phyloP scores from a whole-genome alignment of 2,329 filamentous ascomycete genomes.

The Cordyceps javanica region DNA sequence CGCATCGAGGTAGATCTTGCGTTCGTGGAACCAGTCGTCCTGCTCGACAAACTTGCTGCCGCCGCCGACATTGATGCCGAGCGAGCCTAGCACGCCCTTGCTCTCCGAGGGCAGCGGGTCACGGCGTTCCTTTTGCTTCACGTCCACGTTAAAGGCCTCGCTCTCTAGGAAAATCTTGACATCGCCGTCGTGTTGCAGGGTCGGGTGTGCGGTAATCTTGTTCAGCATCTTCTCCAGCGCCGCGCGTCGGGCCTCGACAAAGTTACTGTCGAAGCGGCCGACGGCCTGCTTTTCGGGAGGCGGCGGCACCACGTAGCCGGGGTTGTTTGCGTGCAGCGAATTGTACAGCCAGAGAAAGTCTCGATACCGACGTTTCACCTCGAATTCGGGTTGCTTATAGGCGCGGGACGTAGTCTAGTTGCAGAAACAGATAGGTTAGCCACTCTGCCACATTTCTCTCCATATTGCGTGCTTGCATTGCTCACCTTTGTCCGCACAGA shows the following conservation, averaged over 20 bases:
- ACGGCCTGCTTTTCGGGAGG: constrained; percentile 98
- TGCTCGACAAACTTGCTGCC: constrained; percentile 92
- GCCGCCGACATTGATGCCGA: constrained; percentile 72
- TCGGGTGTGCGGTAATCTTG: constrained; percentile 84
- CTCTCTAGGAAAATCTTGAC: constrained; percentile 96
- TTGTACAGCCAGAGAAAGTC: constrained; percentile 99
- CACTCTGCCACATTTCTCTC: not conserved
- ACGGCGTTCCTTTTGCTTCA: constrained; percentile 95
- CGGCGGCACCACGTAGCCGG: constrained; percentile 88
- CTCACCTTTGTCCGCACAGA: constrained; percentile 84
- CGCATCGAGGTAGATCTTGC: constrained; percentile 88
- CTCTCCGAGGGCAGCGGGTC: constrained; percentile 81
- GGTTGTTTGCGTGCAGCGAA: constrained; percentile 87
- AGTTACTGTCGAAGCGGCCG: constrained; percentile 91
- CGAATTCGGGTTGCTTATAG: constrained; percentile 86
- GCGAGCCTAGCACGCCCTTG: constrained; percentile 85
- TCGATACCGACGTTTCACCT: constrained; percentile 87
- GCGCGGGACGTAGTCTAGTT: constrained; percentile 86
- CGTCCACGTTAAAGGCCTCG: constrained; percentile 89
- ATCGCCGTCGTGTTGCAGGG: constrained; percentile 87
- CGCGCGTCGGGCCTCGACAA: constrained; percentile 85
- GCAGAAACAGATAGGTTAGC: constrained; percentile 14
- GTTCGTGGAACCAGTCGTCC: constrained; percentile 99
- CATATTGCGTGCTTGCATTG: not conserved
- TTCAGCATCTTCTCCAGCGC: constrained; percentile 97